Percentiles rank a stretch among this genome's conserved stretches.
Evolutionary conservation across 331 rosid genomes (phyloP).

Genomic region (Saraca asoca): DNA sequence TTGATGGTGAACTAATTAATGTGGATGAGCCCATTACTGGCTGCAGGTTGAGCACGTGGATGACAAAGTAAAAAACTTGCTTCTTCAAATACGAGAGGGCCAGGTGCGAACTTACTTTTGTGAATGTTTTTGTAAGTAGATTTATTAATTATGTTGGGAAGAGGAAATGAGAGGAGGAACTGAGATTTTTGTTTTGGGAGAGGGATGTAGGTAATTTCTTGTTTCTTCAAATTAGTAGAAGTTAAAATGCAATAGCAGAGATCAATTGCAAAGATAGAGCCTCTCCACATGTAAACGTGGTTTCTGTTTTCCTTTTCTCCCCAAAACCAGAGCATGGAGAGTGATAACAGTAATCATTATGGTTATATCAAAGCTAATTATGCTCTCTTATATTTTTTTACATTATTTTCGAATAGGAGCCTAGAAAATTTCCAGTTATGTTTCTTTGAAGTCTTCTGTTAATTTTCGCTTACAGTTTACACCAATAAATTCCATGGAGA

Average conservation of each 20-base stretch:
- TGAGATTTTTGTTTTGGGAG: background rate
- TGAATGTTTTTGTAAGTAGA: conserved; percentile 11
- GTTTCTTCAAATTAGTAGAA: background rate
- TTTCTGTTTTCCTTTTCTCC: background rate
- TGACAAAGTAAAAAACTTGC: conserved; percentile 67
- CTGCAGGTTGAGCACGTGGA: conserved; percentile 69
- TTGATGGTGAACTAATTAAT: background rate
- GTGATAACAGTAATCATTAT: background rate
- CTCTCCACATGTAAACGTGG: background rate
- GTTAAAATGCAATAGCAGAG: conserved; percentile 2
- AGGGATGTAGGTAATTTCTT: background rate
- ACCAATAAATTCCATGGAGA: no score
- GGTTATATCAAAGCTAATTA: background rate
- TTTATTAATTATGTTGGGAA: background rate
- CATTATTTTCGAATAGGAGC: background rate
- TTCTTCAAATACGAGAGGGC: conserved; percentile 66
- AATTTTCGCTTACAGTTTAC: background rate
- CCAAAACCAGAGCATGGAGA: background rate
- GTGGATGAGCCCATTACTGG: conserved; percentile 6
- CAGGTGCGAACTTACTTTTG: conserved; percentile 45
- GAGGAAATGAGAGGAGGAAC: background rate
- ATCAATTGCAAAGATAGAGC: background rate
- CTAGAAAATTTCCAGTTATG: background rate
- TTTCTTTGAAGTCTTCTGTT: background rate
- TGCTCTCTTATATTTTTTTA: background rate